Evolutionary conservation across 768 basidiomycete genomes (phyloP), one percentile per base, ranked within the genome.

Genomic region (Lentinula lateritia): DNA sequence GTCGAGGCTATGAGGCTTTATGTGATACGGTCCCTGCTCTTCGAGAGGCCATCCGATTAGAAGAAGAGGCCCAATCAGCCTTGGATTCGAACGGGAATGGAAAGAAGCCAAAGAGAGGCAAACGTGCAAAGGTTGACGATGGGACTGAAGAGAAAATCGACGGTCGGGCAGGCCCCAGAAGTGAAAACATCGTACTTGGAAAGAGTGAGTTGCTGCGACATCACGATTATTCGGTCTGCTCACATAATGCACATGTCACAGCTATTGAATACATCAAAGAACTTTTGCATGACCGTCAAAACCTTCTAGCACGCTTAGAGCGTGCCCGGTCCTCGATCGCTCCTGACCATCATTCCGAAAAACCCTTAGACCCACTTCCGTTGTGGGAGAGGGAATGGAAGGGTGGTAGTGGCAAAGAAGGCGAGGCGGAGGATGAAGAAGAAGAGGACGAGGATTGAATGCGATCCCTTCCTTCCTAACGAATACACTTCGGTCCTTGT

Each of bases 381-480:
- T 75, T 87, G 18, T 95, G 93, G 93, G 90, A 93, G 69, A 81
- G 89, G 45, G 85, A 87, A 63, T 94, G 93, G 93, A 85, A 85
- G 45, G 91, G 92, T 15, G 92, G 91, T 0, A 78, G 83, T 58
- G 79, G 80, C 53, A 78, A 75, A 58, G 72, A 76, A 38, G 80
- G 73, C 50, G 78, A 74, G 34, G 74, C 74, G 3, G 78, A 80
- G 56, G 80, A 78, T 12, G 80, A 75, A 1, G 81, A 82, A 1
- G 82, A 79, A 1, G 82, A 81, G 3, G 80, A 78, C 0, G 58
- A 59, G 4, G 58, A 59, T 18, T 59, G 45, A 59, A 59, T 28
- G 5, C 18, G 52, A 15, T 8, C 23, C 10, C 35, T 23, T 52
- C 15, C 52, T 13, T 32, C 52, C 3, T 13, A 16, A 20, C 16